Evolutionary conservation across 73 alveolate species (phyloP), one percentile per base, ranked within the genome.

Genomic region (Tetrahymena thermophila): DNA sequence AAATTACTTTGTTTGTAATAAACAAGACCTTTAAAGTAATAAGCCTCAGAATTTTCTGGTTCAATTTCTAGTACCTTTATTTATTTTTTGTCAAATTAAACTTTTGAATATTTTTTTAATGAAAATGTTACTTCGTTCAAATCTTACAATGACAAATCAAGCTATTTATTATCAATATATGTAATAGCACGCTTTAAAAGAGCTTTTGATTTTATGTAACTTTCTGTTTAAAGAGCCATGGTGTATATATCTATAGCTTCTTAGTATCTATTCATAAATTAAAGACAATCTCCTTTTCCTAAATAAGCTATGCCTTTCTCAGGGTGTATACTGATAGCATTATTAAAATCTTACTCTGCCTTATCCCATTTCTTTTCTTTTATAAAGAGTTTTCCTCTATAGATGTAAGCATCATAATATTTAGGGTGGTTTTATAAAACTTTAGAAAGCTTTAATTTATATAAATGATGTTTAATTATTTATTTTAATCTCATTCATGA

Each of bases 251-350:
- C 94, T 23, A 96, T 85, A 17, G 98, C 98, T 85, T 94, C 96
- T 94, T 85, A 85, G 89, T 57, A 94, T n/a, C 95, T 85, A 23
- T 42, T 94, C 95, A 84, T 28, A 37, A 94, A 71, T 93, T 94
- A 85, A 35, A 96, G 94, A 40, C 97, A 93, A 57, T 96, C 98
- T 21, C 97, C 98, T 95, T 55, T 71, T 17, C 98, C 98, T 50
- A 96, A 85, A 89, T 94, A 96, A 10, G 97, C 98, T 25, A 93
- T 85, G 11, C 98, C 98, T 35, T 96, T 96, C 71, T 96, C 85
- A 19, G 97, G 96, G 57, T 85, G 50, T 28, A 96, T 71, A 34
- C 43, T 37, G 23, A 96, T 94, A 3, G 98, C 98, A 35, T 42
- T 37, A 28, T 95, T 89, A 40, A 96, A 96, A 93, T 96, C 98